Evolutionary conservation across 495 filamentous ascomycete genomes (phyloP).

Genomic region (Pyrenula aspistea): DNA sequence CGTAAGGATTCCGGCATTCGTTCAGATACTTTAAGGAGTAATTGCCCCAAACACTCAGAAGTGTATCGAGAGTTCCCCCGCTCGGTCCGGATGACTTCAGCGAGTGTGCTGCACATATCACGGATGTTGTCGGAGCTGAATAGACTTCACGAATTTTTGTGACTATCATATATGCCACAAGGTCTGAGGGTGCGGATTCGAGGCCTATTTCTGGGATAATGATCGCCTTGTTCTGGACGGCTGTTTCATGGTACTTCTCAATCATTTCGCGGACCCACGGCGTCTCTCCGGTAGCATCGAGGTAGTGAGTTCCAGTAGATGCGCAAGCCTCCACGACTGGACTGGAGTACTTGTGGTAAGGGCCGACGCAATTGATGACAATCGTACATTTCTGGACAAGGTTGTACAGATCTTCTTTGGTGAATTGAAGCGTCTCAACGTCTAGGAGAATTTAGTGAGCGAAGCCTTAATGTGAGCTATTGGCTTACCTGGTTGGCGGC

Average conservation of each 20-base stretch:
- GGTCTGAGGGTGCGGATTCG: constrained; percentile 76
- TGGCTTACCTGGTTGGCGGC: constrained; percentile 48
- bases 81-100: constrained; percentile 53
- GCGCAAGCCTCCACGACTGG: constrained; percentile 83
- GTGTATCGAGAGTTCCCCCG: constrained; percentile 61
- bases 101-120: constrained; percentile 49
- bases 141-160: constrained; percentile 49
- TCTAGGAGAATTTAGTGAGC: constrained; percentile 21
- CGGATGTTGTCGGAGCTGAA: constrained; percentile 39
- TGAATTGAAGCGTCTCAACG: constrained; percentile 54
- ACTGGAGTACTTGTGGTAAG: constrained; percentile 68
- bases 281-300: constrained; percentile 81
- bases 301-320: constrained; percentile 76
- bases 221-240: constrained; percentile 64
- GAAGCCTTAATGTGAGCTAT: not conserved
- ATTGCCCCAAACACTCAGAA: constrained; percentile 49
- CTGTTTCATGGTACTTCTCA: constrained; percentile 62
- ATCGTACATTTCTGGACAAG: constrained; percentile 66
- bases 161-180: constrained; percentile 61
- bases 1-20: constrained; percentile 46
- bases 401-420: constrained; percentile 44
- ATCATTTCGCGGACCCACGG: constrained; percentile 74
- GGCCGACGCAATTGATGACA: constrained; percentile 76
- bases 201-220: constrained; percentile 80
- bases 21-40: constrained; percentile 45